Evolutionary conservation across 805 yeast species (phyloP), one percentile per base, ranked within the genome.

Genomic region (Candida germanica): DNA sequence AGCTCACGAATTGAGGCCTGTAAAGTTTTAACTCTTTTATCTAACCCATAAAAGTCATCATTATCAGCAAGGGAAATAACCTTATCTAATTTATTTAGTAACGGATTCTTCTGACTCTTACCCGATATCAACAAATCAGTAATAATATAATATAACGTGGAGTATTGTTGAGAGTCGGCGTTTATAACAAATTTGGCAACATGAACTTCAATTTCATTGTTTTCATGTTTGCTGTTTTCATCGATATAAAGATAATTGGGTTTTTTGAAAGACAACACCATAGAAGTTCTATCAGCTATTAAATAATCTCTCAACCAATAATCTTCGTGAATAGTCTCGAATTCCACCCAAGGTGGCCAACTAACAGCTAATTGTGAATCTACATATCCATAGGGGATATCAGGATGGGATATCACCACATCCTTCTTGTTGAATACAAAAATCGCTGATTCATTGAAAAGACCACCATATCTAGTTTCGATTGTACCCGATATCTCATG

Each of bases 341-440:
- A 54, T 4, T 87, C 87, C 23, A 88, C 59, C 87, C 95, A 89
- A 0, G 95, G 94, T 2, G 96, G 96, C 96, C 96, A 88, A 13
- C 62, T 59, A 11, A 59, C 50, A 5, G 52, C 59, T 7, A 80
- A 71, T 2, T 89, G 87, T 50, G 81, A 83, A 3, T 71, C 65
- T 6, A 61, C 62, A 11, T 60, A 56, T 28, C 74, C 71, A 47
- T 73, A 70, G 21, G 69, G 65, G 7, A 70, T 49, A 33, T 67
- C 68, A 3, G 71, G 64, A 15, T 67, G 49, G 2, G 48, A 36
- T 4, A 50, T 40, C 6, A 53, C 43, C 18, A 46, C 42, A 12
- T 56, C 56, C 10, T 51, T 60, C 33, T 68, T 63, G 19, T 67
- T 64, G 30, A 80, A 58, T 2, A 76, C 76, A 42, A 75, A 76